A percentile compares a stretch with the other conserved stretches of the same genome.
Evolutionary conservation across 495 filamentous ascomycete genomes (phyloP).

Genomic region (Penicillium bovifimosum): DNA sequence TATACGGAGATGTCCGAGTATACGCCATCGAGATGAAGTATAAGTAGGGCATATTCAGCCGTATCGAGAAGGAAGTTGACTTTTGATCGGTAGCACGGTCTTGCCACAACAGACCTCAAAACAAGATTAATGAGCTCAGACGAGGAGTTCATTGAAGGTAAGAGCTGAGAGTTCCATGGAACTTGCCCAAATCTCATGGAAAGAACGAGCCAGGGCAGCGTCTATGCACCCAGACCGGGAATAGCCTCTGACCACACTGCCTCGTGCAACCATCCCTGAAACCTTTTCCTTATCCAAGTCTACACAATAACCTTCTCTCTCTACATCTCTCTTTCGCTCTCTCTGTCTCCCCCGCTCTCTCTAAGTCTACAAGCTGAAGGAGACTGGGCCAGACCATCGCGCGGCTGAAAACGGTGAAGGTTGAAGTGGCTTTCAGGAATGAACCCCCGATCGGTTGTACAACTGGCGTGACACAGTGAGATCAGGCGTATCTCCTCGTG

Average conservation of each 20-base stretch:
- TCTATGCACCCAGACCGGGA: conserved; percentile 1
- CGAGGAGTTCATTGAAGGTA: no score
- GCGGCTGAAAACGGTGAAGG: conserved; percentile 7
- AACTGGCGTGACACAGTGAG: conserved; percentile 24
- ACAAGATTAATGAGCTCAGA: background rate
- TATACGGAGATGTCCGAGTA: background rate
- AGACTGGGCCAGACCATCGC: conserved; percentile 4
- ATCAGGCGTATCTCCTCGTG: conserved; percentile 9
- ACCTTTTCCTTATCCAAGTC: background rate
- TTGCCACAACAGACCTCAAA: background rate
- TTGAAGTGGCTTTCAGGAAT: conserved; percentile 8
- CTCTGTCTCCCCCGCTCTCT: no score
- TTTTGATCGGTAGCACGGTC: background rate
- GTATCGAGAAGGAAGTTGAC: background rate
- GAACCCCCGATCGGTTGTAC: conserved; percentile 14
- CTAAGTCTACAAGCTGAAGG: conserved; percentile 8
- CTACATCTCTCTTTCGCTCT: no score
- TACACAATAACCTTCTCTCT: background rate
- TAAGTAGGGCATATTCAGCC: background rate
- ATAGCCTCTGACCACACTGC: conserved; percentile 2
- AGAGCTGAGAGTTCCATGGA: conserved; percentile 1
- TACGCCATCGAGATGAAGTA: background rate
- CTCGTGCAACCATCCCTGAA: conserved; percentile 11
- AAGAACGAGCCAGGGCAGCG: conserved; percentile 2
- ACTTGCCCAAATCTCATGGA: conserved; percentile 8